Evolutionary conservation across 306 rosid genomes (phyloP).

Genomic region (Acacia confusa): DNA sequence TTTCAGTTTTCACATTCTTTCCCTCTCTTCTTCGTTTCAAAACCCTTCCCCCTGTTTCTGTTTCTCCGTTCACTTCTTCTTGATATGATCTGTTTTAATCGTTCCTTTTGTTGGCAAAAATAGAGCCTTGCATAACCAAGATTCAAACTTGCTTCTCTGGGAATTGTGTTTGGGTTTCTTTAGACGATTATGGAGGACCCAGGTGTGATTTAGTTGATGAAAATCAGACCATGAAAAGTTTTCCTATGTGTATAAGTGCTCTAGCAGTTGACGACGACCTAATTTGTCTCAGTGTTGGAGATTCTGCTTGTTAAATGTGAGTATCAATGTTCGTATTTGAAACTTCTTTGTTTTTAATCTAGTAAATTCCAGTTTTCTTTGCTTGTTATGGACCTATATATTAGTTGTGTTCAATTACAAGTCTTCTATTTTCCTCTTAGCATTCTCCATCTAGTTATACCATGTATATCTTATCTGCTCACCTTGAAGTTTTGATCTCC

Average conservation of each 20-base stretch:
- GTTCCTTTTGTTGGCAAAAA: neutral
- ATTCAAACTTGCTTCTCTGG: conserved; percentile 27
- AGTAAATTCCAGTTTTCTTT: neutral
- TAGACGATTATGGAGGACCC: conserved; percentile 58
- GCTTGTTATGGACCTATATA: neutral
- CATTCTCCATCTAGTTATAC: too few species aligned
- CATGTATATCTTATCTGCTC: neutral
- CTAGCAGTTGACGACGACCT: conserved; percentile 86
- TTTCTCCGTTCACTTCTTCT: conserved; percentile 6
- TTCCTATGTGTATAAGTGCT: conserved; percentile 84
- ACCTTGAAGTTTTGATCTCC: neutral
- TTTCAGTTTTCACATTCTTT: conserved; percentile 32
- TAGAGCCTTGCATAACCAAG: conserved; percentile 30
- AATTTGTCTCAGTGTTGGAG: conserved; percentile 64
- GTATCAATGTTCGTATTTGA: conserved; percentile 66
- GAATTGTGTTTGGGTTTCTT: conserved; percentile 34
- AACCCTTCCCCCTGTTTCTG: conserved; percentile 6
- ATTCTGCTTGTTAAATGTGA: conserved; percentile 71
- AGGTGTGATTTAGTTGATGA: conserved; percentile 33
- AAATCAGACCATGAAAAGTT: conserved; percentile 40
- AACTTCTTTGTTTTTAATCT: conserved; percentile 8
- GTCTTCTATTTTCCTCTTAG: neutral
- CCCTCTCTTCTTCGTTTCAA: conserved; percentile 6
- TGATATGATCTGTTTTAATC: neutral
- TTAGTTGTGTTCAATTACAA: neutral